phyloP scores from a whole-genome alignment of 768 basidiomycete species.

The Lentinula lateritia region DNA sequence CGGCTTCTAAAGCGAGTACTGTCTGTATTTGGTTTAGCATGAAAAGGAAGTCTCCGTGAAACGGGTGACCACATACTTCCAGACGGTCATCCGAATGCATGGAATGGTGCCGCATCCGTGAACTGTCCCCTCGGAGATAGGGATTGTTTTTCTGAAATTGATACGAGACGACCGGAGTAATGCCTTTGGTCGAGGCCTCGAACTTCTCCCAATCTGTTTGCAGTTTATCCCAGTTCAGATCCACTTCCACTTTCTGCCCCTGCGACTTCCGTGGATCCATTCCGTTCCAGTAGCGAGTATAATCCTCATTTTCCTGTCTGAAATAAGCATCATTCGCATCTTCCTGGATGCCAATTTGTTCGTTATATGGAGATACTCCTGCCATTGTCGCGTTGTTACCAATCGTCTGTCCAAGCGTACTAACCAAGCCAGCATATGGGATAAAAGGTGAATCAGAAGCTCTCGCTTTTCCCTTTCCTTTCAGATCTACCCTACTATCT shows the following conservation, averaged over 20 bases:
- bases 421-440: conserved; percentile 6
- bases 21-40: conserved; percentile 39
- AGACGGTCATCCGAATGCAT: conserved; percentile 29
- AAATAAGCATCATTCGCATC: conserved; percentile 67
- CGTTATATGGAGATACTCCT: neutral
- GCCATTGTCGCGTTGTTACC: neutral
- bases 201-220: conserved; percentile 80
- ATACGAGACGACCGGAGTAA: conserved; percentile 53
- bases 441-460: conserved; percentile 24
- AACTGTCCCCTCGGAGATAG: conserved; percentile 60
- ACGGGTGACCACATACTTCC: conserved; percentile 30
- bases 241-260: conserved; percentile 12
- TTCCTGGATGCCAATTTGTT: conserved; percentile 15
- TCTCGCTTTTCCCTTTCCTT: conserved; percentile 79
- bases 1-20: conserved; percentile 85
- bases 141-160: conserved; percentile 77
- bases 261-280: conserved; percentile 14
- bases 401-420: neutral
- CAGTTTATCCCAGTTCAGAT: conserved; percentile 54
- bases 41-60: neutral
- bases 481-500: conserved; percentile 33
- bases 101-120: conserved; percentile 45
- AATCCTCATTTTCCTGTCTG: conserved; percentile 66
- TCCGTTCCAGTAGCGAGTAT: conserved; percentile 52
- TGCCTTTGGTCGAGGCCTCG: conserved; percentile 66